Conservation (phyloP, 2,329 filamentous ascomycete species). For the Sclerotinia borealis region DNA sequence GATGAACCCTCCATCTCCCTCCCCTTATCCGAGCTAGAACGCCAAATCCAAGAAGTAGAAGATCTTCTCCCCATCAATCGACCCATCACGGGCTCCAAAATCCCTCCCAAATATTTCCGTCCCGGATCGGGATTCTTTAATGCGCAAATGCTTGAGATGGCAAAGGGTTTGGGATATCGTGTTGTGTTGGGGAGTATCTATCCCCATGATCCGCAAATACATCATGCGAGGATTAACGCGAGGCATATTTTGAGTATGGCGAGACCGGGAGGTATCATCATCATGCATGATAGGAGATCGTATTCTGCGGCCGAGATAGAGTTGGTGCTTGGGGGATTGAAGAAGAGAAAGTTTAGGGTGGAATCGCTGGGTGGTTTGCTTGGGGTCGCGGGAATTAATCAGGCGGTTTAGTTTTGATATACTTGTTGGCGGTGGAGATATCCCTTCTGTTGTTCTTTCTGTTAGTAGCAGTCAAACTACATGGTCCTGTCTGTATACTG, state of each 20-base stretch:
- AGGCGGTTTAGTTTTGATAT: neutral
- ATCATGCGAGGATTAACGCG: slow-evolving; percentile 63
- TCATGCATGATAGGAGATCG: slow-evolving; percentile 77
- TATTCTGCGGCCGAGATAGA: slow-evolving; percentile 79
- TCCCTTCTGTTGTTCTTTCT: no score
- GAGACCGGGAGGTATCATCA: slow-evolving; percentile 69
- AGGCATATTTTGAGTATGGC: slow-evolving; percentile 76
- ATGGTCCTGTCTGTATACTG: no score
- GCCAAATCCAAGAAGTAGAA: slow-evolving; percentile 62
- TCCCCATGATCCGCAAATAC: slow-evolving; percentile 85
- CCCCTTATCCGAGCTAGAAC: slow-evolving; percentile 49
- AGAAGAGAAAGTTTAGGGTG: slow-evolving; percentile 60
- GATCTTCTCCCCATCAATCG: slow-evolving; percentile 46
- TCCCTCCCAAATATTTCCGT: slow-evolving; percentile 59
- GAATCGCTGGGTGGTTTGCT: slow-evolving; percentile 67
- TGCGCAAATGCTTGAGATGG: slow-evolving; percentile 55
- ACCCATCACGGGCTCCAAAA: slow-evolving; percentile 13
- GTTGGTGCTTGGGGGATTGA: slow-evolving; percentile 66
- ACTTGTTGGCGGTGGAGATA: no score
- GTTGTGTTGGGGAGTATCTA: slow-evolving; percentile 81
- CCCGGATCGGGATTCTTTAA: slow-evolving; percentile 84
- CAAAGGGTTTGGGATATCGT: slow-evolving; percentile 57
- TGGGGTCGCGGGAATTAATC: slow-evolving; percentile 20
- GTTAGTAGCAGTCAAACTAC: no score
- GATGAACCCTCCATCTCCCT: slow-evolving; percentile 70